A percentile compares a stretch with the other conserved stretches of the same genome.
Evolutionary conservation across 129 eudicot species (phyloP).

Genomic region (Rutidosis leptorrhynchoides): DNA sequence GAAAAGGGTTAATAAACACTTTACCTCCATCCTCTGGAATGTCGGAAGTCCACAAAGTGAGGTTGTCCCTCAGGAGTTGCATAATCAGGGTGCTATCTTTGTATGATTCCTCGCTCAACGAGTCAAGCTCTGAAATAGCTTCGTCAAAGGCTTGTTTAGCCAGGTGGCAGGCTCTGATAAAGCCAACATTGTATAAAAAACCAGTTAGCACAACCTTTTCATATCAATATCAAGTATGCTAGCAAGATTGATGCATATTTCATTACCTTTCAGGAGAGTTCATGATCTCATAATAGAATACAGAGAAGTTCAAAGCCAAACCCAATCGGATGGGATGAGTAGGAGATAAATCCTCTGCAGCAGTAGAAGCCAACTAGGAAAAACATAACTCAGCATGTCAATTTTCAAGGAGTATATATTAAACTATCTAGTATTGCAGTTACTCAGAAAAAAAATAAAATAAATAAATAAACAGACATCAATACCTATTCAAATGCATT

Average conservation of each 20-base stretch:
- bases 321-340: slow-evolving; percentile 55
- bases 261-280: slow-evolving; percentile 53
- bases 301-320: slow-evolving; percentile 55
- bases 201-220: neutral
- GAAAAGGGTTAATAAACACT: neutral
- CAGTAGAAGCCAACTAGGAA: slow-evolving; percentile 41
- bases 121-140: slow-evolving; percentile 53
- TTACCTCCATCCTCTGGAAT: slow-evolving; percentile 56
- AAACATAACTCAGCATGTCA: slow-evolving; percentile 16
- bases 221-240: neutral
- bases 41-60: slow-evolving; percentile 55
- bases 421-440: neutral
- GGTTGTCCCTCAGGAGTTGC: slow-evolving; percentile 51
- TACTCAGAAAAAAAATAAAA: neutral
- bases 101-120: slow-evolving; percentile 51
- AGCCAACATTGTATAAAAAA: neutral
- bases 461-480: neutral
- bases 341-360: slow-evolving; percentile 48
- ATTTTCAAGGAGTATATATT: neutral
- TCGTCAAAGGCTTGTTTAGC: slow-evolving; percentile 56
- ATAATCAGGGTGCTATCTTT: slow-evolving; percentile 52
- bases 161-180: slow-evolving; percentile 46
- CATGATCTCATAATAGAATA: slow-evolving; percentile 54
- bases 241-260: slow-evolving; percentile 3
- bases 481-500: slow-evolving; percentile 2